Conservation (phyloP, 2,329 filamentous ascomycete genomes). For the Bisporella sp. region DNA sequence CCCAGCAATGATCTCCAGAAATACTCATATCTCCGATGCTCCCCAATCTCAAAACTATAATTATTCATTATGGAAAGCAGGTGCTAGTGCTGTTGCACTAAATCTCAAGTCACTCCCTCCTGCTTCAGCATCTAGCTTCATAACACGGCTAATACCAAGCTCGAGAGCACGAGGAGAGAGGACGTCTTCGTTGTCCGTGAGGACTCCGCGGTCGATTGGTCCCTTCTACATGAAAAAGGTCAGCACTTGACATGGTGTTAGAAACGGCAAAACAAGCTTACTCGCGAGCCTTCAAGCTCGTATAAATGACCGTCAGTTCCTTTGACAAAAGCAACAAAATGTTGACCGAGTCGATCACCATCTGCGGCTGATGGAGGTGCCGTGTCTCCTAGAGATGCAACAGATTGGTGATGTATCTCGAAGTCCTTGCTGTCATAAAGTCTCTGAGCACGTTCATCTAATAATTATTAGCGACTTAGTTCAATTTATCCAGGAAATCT, state of each 20-base stretch:
- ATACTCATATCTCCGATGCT: too few species aligned
- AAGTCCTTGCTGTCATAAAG: slow-evolving; percentile 72
- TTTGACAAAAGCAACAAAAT: slow-evolving; percentile 1
- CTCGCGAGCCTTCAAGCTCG: neutral
- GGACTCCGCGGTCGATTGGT: slow-evolving; percentile 30
- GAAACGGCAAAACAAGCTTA: neutral
- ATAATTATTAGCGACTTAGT: too few species aligned
- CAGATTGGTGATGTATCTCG: slow-evolving; percentile 70
- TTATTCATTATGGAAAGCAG: neutral
- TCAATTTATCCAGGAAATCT: neutral
- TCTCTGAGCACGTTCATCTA: slow-evolving; percentile 55
- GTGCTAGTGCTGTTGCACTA: slow-evolving; percentile 11
- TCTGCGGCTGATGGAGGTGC: slow-evolving; percentile 60
- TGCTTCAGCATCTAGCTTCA: slow-evolving; percentile 9
- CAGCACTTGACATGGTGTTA: neutral
- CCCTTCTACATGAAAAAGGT: slow-evolving; percentile 41
- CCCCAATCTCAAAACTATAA: too few species aligned
- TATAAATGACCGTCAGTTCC: neutral
- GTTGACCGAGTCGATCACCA: slow-evolving; percentile 1
- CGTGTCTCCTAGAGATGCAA: slow-evolving; percentile 73
- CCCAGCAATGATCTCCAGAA: too few species aligned
- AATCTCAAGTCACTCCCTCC: slow-evolving; percentile 11
- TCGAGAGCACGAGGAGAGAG: slow-evolving; percentile 67
- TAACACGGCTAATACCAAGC: slow-evolving; percentile 29
- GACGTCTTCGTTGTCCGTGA: slow-evolving; percentile 59